These are phyloP conservation scores for Starmerella geochares DNA, from an alignment of 805 yeast genomes.

Conservation along the genomic window DNA sequence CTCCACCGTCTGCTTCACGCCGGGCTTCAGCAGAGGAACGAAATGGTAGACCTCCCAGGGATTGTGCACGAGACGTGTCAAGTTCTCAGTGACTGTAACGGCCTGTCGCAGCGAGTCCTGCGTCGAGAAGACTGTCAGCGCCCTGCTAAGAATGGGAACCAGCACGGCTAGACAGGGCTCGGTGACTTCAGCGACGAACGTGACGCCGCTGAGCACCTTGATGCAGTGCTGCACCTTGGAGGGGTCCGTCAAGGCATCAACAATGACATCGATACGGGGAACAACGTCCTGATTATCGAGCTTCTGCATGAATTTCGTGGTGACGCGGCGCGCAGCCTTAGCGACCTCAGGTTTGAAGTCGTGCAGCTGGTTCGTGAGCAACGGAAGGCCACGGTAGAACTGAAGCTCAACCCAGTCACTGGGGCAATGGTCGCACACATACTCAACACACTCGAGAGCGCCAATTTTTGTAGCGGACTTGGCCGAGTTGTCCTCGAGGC, in stretches of 20 bases:
- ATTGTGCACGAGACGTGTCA: constrained; percentile 90
- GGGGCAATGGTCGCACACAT: constrained; percentile 66
- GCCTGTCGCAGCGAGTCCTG: constrained; percentile 96
- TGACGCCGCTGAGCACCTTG: constrained; percentile 79
- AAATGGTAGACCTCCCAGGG: constrained; percentile 80
- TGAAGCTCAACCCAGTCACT: constrained; percentile 74
- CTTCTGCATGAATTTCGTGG: constrained; percentile 62
- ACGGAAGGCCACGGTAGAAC: constrained; percentile 70
- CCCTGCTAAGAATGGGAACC: constrained; percentile 86
- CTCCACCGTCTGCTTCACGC: constrained; percentile 74
- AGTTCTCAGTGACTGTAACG: constrained; percentile 87
- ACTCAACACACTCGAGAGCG: constrained; percentile 64
- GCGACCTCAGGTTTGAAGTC: constrained; percentile 96
- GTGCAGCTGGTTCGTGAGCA: constrained; percentile 77
- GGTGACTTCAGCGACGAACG: constrained; percentile 96
- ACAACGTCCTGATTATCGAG: constrained; percentile 87
- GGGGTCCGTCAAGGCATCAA: constrained; percentile 85
- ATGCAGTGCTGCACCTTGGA: constrained; percentile 79
- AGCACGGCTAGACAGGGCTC: constrained; percentile 85
- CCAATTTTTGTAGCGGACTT: constrained; percentile 88
- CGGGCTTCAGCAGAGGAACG: constrained; percentile 83
- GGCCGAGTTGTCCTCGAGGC: constrained; percentile 61
- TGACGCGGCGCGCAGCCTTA: constrained; percentile 63
- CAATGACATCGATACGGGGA: constrained; percentile 74
- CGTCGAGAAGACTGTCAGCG: constrained; percentile 75